Base-by-base conservation (phyloP, 1,284 basidiomycete genomes). In the Puccinia hordei region DNA sequence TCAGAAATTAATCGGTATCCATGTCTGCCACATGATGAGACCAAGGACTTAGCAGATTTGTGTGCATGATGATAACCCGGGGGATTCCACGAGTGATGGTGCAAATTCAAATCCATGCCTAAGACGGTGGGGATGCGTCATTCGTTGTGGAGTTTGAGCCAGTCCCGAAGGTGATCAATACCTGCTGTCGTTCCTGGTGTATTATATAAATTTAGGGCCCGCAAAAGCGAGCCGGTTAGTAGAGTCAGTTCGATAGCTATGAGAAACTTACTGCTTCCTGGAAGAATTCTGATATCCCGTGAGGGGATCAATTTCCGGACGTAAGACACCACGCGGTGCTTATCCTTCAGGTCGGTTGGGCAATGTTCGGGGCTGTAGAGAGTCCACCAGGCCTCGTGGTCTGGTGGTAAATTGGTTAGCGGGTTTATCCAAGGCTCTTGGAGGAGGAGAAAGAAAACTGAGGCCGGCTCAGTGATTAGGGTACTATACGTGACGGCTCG, bases 361-460 rank as follows among this genome's bases (percentile, higher is more conserved):
- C 9, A 8, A 30, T 69, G 44, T 19, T 15, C 44, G 3, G 66
- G 35, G 66, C 44, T 69, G 17, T 6, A 63, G 17, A 69, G 8
- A 6, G 38, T 69, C 44, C 66, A 49, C 66, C 66, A 69, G 6
- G 66, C 30, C 22, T 44, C 44, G 27, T 69, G 66, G 22, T 41
- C 44, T 13, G 38, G 66, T 4, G 66, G 66, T 6, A 41, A 41
- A 41, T 12, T 6, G 12, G 38, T 41, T 12, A 41, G 38, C 38
- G 38, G 38, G 12, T 44, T 63, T 4, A 63, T 30, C 59, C 59
- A 63, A 8, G 30, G 30, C 30, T 63, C 59, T 33, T 63, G 59
- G 33, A 63, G 2, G 17, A 33, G 5, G 8, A 63, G 59, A 24
- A 17, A 24, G 8, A 63, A 4, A 2, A 30, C 15, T 63, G 24